Evolutionary conservation across 2,329 filamentous ascomycete genomes (phyloP).

Genomic region (Curvularia eragrostidis): DNA sequence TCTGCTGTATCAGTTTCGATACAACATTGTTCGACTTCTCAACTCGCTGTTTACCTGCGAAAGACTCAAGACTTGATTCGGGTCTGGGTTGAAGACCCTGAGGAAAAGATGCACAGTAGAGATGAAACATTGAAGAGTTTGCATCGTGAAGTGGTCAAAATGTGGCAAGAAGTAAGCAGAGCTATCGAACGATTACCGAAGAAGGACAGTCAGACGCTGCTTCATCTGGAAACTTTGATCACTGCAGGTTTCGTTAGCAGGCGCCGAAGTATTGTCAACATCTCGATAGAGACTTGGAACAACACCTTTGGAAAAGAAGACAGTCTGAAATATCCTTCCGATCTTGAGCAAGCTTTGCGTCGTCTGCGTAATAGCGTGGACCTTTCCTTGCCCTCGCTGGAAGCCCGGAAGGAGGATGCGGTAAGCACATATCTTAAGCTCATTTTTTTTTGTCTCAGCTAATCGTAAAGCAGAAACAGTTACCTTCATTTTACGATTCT

Average conservation of each 20-base stretch:
- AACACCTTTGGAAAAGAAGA: slow-evolving; percentile 67
- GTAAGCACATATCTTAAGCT: slow-evolving; percentile 53
- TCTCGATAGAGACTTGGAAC: slow-evolving; percentile 72
- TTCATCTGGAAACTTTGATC: slow-evolving; percentile 60
- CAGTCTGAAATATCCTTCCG: slow-evolving; percentile 68
- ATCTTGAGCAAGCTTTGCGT: slow-evolving; percentile 67
- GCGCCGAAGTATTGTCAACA: slow-evolving; percentile 58
- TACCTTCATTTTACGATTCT: slow-evolving; percentile 51
- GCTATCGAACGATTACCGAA: slow-evolving; percentile 64
- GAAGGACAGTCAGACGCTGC: slow-evolving; percentile 63
- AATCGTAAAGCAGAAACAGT: slow-evolving; percentile 24
- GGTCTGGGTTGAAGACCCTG: slow-evolving; percentile 68
- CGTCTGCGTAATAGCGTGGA: slow-evolving; percentile 64
- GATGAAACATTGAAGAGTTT: slow-evolving; percentile 29
- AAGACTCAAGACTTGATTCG: slow-evolving; percentile 68
- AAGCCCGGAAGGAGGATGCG: slow-evolving; percentile 44
- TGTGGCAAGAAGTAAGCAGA: slow-evolving; percentile 58
- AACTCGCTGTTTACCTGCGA: slow-evolving; percentile 63
- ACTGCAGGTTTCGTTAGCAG: slow-evolving; percentile 61
- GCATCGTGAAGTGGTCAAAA: slow-evolving; percentile 34
- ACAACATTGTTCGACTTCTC: slow-evolving; percentile 50
- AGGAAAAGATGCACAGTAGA: slow-evolving; percentile 41
- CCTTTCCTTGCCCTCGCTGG: slow-evolving; percentile 58
- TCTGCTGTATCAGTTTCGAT: slow-evolving; percentile 57
- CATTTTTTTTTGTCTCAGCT: slow-evolving; percentile 53